Percentiles rank a stretch among this genome's conserved stretches.
Evolutionary conservation across 1,284 basidiomycete species (phyloP).

Genomic region (Fistulina hepatica): DNA sequence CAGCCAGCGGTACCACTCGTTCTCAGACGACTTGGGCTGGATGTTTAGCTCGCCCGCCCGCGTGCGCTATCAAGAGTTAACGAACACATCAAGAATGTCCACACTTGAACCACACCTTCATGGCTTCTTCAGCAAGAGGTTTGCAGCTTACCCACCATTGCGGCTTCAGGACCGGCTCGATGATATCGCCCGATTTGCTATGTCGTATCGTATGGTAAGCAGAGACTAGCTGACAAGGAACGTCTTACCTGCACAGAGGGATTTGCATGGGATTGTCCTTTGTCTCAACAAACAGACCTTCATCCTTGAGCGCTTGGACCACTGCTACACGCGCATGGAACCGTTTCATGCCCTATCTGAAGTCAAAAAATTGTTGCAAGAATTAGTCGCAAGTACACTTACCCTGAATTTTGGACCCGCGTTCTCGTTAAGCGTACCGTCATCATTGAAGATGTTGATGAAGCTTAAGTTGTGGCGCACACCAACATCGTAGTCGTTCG

Average conservation of each 20-base stretch:
- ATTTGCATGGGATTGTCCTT: constrained; percentile 97
- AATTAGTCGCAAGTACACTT: constrained; percentile 10
- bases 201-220: constrained; percentile 3
- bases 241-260: constrained; percentile 68
- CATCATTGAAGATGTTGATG: constrained; percentile 94
- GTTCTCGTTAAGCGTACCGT: constrained; percentile 92
- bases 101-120: constrained; percentile 43
- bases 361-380: constrained; percentile 2
- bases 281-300: constrained; percentile 81
- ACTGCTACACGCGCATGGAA: constrained; percentile 89
- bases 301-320: constrained; percentile 77
- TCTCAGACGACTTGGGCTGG: constrained; percentile 77
- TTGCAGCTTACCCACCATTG: constrained; percentile 99
- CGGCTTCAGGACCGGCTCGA: constrained; percentile 93
- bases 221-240: background rate
- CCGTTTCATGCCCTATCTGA: constrained; percentile 80
- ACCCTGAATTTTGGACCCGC: constrained; percentile 75
- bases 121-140: constrained; percentile 82
- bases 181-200: constrained; percentile 92
- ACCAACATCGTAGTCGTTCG: constrained; percentile 96
- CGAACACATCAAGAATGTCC: background rate
- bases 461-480: constrained; percentile 84
- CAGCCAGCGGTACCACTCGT: constrained; percentile 96
- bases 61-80: constrained; percentile 50
- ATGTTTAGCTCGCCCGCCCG: constrained; percentile 79